Evolutionary conservation across 306 rosid genomes (phyloP).

Genomic region (Vigna mungo): DNA sequence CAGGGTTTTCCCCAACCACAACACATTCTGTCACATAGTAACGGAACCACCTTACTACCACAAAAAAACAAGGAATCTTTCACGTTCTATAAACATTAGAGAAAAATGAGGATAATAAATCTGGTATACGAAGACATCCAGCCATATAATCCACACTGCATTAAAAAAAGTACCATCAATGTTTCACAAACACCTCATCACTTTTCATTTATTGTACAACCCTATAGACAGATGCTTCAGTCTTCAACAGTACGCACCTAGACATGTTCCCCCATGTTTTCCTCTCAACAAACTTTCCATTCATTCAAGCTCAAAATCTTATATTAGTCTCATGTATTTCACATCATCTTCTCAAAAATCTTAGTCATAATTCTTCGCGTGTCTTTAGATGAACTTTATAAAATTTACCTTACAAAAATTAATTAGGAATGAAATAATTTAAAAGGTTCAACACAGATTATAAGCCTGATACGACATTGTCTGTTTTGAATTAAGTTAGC

Average conservation of each 20-base stretch:
- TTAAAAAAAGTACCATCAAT: background rate
- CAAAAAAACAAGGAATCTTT: background rate
- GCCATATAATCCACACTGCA: background rate
- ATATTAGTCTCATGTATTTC: too few relatives aligned
- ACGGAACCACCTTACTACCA: background rate
- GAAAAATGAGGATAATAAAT: background rate
- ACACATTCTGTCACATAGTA: background rate
- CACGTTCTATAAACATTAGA: background rate
- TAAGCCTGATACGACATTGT: too few relatives aligned
- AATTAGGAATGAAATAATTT: too few relatives aligned
- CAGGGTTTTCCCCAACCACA: too few relatives aligned
- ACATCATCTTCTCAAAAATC: too few relatives aligned
- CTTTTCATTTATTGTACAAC: background rate
- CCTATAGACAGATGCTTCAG: background rate
- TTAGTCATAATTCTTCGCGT: background rate
- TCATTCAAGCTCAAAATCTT: background rate
- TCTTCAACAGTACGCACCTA: background rate
- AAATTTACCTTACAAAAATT: too few relatives aligned
- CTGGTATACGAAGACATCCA: background rate
- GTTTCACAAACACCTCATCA: slow-evolving; percentile 1
- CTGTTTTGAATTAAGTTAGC: too few relatives aligned
- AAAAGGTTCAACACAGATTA: too few relatives aligned
- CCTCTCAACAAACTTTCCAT: background rate
- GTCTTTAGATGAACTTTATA: too few relatives aligned
- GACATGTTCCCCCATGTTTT: slow-evolving; percentile 1